Base-by-base conservation (phyloP, 352 stramenopile genomes). In the Pythium folliculosum region DNA sequence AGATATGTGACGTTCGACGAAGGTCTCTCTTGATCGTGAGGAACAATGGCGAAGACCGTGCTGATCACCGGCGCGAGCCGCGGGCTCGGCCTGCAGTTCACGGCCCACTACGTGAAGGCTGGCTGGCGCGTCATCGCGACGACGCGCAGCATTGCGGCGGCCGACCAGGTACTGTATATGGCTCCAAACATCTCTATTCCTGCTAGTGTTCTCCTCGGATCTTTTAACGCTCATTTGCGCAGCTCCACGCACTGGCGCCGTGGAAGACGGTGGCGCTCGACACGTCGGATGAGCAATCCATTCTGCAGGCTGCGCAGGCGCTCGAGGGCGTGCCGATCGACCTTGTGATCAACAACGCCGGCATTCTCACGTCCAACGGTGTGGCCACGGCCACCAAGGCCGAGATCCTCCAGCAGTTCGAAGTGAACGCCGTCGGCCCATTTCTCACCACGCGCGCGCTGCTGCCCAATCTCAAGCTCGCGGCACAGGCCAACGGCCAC, bases 311-410 rank as follows among this genome's bases (percentile, higher is more conserved):
- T 23, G 71, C 63, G 8, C 38, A 50, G 35, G 35, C 27, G 7
- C 50, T 76, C 0, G 56, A 64, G 10, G 60, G 68, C 14, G 58
- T 59, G 0, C 55, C 71, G 9, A 73, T 82, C 44, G 70, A 82
- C 55, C 21, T 82, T 7, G 35, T 82, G 3, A 77, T 82, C 59
- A 82, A 82, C 69, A 82, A 82, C 27, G 69, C 73, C 2, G 75
- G 75, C 27, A 72, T 80, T 35, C n/a, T 77, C 14, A 63, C 54
- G 32, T 43, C 30, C 7, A 37, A 65, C 37, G 61, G 54, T 10
- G 40, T 75, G 0, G 37, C 23, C 32, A 50, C 54, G 2, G 59
- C 68, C 17, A 72, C 70, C 44, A 71, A 74, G 16, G 69, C 55
- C 30, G 51, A 67, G 32, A 56, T 78, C 19, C 51, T 77, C 49